Evolutionary conservation across 805 yeast genomes (phyloP).

Genomic region (Wickerhamiella nectarea): DNA sequence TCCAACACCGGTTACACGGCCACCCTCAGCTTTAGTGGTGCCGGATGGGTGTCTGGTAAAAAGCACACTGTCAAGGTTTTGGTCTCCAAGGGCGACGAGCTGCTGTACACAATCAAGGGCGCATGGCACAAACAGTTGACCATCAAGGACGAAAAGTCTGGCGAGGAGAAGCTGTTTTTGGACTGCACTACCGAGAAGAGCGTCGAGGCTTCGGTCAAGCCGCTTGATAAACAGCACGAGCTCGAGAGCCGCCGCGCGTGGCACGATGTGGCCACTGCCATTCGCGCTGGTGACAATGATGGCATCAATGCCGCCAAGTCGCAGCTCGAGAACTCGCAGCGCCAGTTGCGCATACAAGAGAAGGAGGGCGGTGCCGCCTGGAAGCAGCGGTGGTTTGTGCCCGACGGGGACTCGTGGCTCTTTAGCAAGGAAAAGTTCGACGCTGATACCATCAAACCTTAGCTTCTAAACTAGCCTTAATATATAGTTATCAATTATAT

Average conservation of each 20-base stretch:
- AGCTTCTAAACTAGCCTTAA: not conserved
- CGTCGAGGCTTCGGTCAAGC: conserved; percentile 57
- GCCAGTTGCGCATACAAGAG: conserved; percentile 68
- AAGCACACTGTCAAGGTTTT: conserved; percentile 86
- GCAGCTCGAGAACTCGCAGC: conserved; percentile 67
- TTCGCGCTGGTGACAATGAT: conserved; percentile 59
- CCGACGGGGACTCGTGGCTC: conserved; percentile 19
- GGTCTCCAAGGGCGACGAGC: conserved; percentile 44
- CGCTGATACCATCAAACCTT: conserved; percentile 13
- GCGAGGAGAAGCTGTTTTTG: conserved; percentile 23
- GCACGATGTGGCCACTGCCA: conserved; percentile 79
- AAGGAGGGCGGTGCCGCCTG: conserved; percentile 48
- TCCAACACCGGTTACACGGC: conserved; percentile 65
- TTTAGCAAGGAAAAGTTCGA: conserved; percentile 13
- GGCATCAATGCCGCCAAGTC: conserved; percentile 63
- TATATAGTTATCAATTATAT: too few relatives aligned
- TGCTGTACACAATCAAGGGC: conserved; percentile 69
- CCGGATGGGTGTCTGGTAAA: conserved; percentile 92
- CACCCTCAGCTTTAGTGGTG: conserved; percentile 68
- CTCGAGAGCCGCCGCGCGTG: conserved; percentile 85
- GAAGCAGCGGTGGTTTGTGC: conserved; percentile 72
- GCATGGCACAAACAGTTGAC: conserved; percentile 60
- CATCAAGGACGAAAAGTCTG: conserved; percentile 43
- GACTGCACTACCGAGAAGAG: conserved; percentile 25
- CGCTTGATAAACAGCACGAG: conserved; percentile 63